Evolutionary conservation across 1,284 basidiomycete species (phyloP).

Genomic region (Sporisorium sorghi): DNA sequence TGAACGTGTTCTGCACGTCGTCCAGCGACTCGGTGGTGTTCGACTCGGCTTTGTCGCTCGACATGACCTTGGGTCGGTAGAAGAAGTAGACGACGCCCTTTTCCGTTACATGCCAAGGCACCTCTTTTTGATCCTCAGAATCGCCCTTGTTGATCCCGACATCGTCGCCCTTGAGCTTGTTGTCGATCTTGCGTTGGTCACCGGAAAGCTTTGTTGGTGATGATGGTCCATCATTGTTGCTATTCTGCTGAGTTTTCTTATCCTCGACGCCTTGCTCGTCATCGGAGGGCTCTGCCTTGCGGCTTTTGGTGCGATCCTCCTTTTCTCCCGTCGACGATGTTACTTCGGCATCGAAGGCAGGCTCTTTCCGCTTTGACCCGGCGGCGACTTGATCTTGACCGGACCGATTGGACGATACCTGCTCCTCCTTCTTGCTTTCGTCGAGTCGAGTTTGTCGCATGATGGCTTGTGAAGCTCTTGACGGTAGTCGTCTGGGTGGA

Average conservation of each 20-base stretch:
- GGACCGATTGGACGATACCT: not conserved
- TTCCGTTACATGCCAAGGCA: slow-evolving; percentile 41
- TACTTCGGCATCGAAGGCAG: slow-evolving; percentile 3
- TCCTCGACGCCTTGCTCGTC: slow-evolving; percentile 2
- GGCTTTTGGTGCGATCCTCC: slow-evolving; percentile 17
- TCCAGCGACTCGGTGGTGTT: slow-evolving; percentile 39
- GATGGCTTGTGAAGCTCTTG: too few species aligned
- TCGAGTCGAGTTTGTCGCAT: slow-evolving; percentile 29
- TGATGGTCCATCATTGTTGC: not conserved
- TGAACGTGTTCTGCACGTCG: slow-evolving; percentile 50
- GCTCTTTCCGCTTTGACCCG: slow-evolving; percentile 26
- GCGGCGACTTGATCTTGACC: slow-evolving; percentile 4
- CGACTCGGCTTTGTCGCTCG: slow-evolving; percentile 41
- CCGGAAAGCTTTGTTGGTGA: slow-evolving; percentile 17
- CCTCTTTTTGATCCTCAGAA: slow-evolving; percentile 5
- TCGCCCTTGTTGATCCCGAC: slow-evolving; percentile 20
- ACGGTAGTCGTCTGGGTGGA: too few species aligned
- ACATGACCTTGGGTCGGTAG: slow-evolving; percentile 55
- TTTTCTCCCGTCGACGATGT: not conserved
- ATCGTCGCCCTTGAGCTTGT: slow-evolving; percentile 34
- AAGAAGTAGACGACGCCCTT: slow-evolving; percentile 54
- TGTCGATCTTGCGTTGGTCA: slow-evolving; percentile 22
- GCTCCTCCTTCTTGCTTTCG: slow-evolving; percentile 10
- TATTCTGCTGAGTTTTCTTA: not conserved
- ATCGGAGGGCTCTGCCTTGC: slow-evolving; percentile 13